Base-by-base conservation (phyloP, 257 asterid species). In the Parsonsia alboflavescens region DNA sequence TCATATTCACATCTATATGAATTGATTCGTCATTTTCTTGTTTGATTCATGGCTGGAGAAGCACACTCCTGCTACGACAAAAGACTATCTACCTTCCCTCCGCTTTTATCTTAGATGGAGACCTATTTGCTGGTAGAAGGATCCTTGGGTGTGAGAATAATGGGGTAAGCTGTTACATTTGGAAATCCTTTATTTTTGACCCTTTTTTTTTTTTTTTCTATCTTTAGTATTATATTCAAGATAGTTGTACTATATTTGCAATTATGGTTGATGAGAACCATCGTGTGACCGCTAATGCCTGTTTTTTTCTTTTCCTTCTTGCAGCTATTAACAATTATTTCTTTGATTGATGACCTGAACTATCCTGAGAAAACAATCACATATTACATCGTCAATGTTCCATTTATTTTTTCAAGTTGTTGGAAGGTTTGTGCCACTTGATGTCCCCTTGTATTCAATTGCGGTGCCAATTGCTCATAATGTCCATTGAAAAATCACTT, bases 301-400 rank as follows among this genome's bases (percentile, higher is more conserved):
- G 13, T 24, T 9, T 63, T 33, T n/a, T n/a, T n/a, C n/a, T n/a
- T n/a, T 36, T 39, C 49, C 19, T 24, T 62, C 11, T 12, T 87
- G 91, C 91, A 93, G 98, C 83, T 93, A 73, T 75, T 88, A 74
- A 89, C 97, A 68, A 85, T 80, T 72, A 84, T 93, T 77, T 91
- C 98, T 74, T 85, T 96, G 46, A 88, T 93, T 33, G 98, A 93
- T 82, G 98, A 93, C 85, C 85, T 88, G 79, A 91, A 91, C 82
- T 93, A 91, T 81, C 97, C 97, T 0, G 98, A 93, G 89, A 93
- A 91, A 86, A 88, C 97, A 4, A 92, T 86, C 57, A 86, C 91
- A 0, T 93, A 93, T 76, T 91, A 84, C 89, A 90, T 93, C 63
- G 97, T 93, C 80, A 93, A 93, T 62, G 97, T 90, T 44, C 98